phyloP scores from a whole-genome alignment of 1,139 yeast species.

The Pichia sp. region DNA sequence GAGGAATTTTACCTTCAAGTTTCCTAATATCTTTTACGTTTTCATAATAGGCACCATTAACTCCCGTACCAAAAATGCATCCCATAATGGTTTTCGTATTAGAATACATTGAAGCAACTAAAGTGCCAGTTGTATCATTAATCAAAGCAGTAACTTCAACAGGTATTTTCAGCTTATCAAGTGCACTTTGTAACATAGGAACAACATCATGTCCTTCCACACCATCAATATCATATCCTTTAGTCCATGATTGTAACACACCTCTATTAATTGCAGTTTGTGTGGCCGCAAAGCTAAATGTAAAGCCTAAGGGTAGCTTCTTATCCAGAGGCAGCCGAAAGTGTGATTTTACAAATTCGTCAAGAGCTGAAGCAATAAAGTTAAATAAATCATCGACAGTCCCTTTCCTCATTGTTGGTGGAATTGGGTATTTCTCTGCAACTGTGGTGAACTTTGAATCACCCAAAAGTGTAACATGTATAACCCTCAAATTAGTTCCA shows the following conservation, averaged over 20 bases:
- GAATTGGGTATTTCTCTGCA: constrained; percentile 76
- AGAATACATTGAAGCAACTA: constrained; percentile 90
- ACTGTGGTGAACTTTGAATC: constrained; percentile 71
- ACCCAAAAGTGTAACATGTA: constrained; percentile 74
- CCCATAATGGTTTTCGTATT: constrained; percentile 91
- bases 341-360: constrained; percentile 51
- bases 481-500: constrained; percentile 90
- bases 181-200: constrained; percentile 76
- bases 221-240: constrained; percentile 89
- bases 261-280: constrained; percentile 83
- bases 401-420: constrained; percentile 70
- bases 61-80: constrained; percentile 94
- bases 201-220: constrained; percentile 96
- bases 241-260: constrained; percentile 91
- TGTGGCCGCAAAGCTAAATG: constrained; percentile 89
- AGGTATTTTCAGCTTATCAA: constrained; percentile 60
- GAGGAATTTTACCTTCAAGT: constrained; percentile 61
- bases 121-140: constrained; percentile 95
- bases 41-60: constrained; percentile 96
- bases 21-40: constrained; percentile 68
- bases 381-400: constrained; percentile 66
- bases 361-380: constrained; percentile 78
- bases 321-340: constrained; percentile 37
- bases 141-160: constrained; percentile 85
- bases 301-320: constrained; percentile 80